phyloP scores from a whole-genome alignment of 2,329 filamentous ascomycete species.

The Colletotrichum horii region DNA sequence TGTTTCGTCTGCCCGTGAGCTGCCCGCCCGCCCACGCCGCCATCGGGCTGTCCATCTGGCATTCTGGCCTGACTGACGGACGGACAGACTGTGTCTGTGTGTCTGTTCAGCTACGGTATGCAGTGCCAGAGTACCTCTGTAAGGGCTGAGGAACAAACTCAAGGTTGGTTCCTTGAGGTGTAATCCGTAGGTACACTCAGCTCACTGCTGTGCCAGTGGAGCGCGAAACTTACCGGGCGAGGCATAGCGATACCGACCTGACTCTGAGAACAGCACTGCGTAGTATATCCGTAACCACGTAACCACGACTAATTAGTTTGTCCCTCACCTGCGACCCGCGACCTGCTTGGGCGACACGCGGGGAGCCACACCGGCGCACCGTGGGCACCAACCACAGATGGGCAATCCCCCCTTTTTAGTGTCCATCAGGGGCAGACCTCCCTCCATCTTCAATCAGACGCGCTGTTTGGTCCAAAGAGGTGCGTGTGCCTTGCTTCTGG shows the following conservation, averaged over 20 bases:
- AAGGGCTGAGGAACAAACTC: not conserved
- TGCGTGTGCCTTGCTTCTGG: conserved; percentile 12
- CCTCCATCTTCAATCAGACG: conserved; percentile 13
- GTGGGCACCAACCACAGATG: not conserved
- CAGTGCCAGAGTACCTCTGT: not conserved
- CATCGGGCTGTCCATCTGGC: not conserved
- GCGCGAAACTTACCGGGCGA: not conserved
- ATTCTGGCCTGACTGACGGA: not conserved
- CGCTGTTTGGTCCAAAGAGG: conserved; percentile 6
- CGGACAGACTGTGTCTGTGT: not conserved
- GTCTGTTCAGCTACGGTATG: not conserved
- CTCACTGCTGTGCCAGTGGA: not conserved
- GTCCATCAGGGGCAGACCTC: conserved; percentile 1
- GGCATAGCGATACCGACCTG: not conserved
- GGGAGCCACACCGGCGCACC: not conserved
- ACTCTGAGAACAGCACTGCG: not conserved
- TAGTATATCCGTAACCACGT: conserved; percentile 1
- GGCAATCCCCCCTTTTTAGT: not conserved
- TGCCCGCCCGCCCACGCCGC: not conserved
- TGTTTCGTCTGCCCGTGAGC: not conserved
- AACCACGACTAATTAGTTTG: not conserved
- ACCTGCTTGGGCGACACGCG: not conserved
- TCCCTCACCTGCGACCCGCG: not conserved
- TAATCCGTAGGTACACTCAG: not conserved
- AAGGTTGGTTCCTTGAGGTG: not conserved